Base-by-base conservation (phyloP, 2,329 filamentous ascomycete genomes). In the Tolypocladium ovalisporum region DNA sequence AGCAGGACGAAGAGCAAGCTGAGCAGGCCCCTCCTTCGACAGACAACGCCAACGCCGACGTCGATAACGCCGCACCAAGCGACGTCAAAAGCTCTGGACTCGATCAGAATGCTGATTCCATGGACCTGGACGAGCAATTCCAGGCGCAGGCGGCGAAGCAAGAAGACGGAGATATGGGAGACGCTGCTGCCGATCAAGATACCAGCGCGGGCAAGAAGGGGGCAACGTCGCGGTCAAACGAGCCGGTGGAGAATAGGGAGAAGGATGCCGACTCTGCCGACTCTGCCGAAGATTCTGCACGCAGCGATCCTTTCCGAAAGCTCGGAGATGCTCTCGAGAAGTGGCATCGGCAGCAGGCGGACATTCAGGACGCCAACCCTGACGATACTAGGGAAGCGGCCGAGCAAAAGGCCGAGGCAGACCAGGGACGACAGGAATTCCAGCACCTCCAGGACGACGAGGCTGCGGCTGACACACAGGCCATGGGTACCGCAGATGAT, bases 371-470 rank as follows among this genome's bases (percentile, higher is more conserved):
- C 58, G 68, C 72, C 6, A 65, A 68, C 22, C 74, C 81, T 2
- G 76, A 83, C 56, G 68, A 73, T 15, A 72, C 79, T 24, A 77
- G 81, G 36, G 73, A 83, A 62, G 74, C 73, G 40, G 71, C 79
- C 47, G 70, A 76, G 49, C 47, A 61, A 9, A 61, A 63, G 19
- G 72, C 74, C 62, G 83, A 89, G 59, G 78, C 85, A n/a, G 86
- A 94, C 60, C 87, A 90, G 78, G 79, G 82, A 12, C 80, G 87
- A 67, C 83, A 83, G n/a, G 91, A 97, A 67, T 97, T 97, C 67
- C 91, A 97, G 74, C 94, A 99, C 72, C 77, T 97, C 4, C 87
- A 88, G 60, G 85, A 97, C 62, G 90, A 97, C 59, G 82, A 94
- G 35, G 83, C 86, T 34, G 80, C 86, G 56, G 83, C 88, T n/a